Percentiles rank a stretch among this genome's conserved stretches.
These are phyloP conservation scores for Diutina catenulata DNA, from an alignment of 1,139 yeast genomes.

Conservation along the genomic window DNA sequence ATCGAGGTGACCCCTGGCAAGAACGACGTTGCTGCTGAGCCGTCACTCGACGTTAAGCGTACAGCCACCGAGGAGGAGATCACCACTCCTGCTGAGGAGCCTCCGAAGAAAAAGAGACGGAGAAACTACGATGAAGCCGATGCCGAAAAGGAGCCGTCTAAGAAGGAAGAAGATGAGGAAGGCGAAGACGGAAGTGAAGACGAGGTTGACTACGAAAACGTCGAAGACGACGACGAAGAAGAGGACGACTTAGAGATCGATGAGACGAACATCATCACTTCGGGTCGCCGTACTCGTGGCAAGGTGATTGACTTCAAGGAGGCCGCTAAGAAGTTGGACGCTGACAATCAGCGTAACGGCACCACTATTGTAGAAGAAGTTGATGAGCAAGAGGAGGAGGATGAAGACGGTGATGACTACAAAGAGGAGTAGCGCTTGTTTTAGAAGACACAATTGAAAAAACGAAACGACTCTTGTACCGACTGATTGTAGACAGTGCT, in stretches of 20 bases:
- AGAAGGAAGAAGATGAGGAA: slow-evolving; percentile 26
- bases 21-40: too few species aligned
- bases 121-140: slow-evolving; percentile 38
- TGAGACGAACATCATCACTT: slow-evolving; percentile 66
- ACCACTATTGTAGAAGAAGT: slow-evolving; percentile 13
- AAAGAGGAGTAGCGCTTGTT: too few species aligned
- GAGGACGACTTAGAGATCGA: slow-evolving; percentile 82
- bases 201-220: slow-evolving; percentile 11
- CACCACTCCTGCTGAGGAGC: slow-evolving; percentile 7
- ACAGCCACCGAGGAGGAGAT: slow-evolving; percentile 1
- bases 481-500: too few species aligned
- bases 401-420: not conserved
- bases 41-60: too few species aligned
- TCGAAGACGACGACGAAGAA: slow-evolving; percentile 48
- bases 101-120: slow-evolving; percentile 35
- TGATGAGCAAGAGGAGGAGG: slow-evolving; percentile 35
- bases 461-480: too few species aligned
- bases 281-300: slow-evolving; percentile 87
- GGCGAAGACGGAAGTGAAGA: slow-evolving; percentile 37
- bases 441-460: too few species aligned
- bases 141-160: slow-evolving; percentile 29
- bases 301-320: slow-evolving; percentile 77
- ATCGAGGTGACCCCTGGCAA: too few species aligned
- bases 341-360: slow-evolving; percentile 16
- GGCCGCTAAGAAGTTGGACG: slow-evolving; percentile 58